Conservation (phyloP, 768 basidiomycete species). For the Psilocybe cubensis region DNA sequence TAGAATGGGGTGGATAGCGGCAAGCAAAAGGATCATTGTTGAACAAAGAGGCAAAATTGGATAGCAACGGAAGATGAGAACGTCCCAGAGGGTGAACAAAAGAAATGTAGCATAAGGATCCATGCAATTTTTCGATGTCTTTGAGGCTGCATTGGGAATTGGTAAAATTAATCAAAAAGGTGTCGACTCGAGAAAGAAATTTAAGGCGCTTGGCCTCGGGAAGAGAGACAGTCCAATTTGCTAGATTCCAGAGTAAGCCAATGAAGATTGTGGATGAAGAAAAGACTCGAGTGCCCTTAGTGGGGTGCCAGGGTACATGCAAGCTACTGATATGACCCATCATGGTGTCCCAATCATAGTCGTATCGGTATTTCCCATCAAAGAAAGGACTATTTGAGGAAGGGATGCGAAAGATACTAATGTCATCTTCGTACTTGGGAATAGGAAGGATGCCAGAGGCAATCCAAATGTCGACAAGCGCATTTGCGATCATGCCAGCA, state of each 20-base stretch:
- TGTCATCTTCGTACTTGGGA: slow-evolving; percentile 29
- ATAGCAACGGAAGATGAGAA: slow-evolving; percentile 26
- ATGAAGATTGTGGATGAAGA: slow-evolving; percentile 26
- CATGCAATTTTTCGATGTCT: slow-evolving; percentile 29
- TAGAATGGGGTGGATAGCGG: slow-evolving; percentile 7
- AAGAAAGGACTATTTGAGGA: slow-evolving; percentile 2
- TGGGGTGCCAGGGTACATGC: no score
- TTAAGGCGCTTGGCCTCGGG: slow-evolving; percentile 32
- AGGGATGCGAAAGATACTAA: slow-evolving; percentile 25
- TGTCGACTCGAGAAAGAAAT: slow-evolving; percentile 21
- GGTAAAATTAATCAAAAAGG: slow-evolving; percentile 20
- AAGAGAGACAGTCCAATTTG: slow-evolving; percentile 25
- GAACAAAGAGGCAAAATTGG: slow-evolving; percentile 24
- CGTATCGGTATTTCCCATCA: slow-evolving; percentile 17
- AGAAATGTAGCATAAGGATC: slow-evolving; percentile 33
- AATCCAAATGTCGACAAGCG: slow-evolving; percentile 30
- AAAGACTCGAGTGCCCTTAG: no score
- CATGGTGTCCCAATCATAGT: slow-evolving; percentile 22
- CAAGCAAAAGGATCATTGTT: slow-evolving; percentile 13
- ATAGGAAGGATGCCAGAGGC: slow-evolving; percentile 19
- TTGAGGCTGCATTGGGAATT: slow-evolving; percentile 21
- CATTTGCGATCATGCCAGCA: slow-evolving; percentile 32
- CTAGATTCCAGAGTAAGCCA: slow-evolving; percentile 38
- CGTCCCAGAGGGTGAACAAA: slow-evolving; percentile 29
- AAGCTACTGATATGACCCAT: no score